phyloP scores from a whole-genome alignment of 2,329 filamentous ascomycete genomes.

The Neonectria punicea region DNA sequence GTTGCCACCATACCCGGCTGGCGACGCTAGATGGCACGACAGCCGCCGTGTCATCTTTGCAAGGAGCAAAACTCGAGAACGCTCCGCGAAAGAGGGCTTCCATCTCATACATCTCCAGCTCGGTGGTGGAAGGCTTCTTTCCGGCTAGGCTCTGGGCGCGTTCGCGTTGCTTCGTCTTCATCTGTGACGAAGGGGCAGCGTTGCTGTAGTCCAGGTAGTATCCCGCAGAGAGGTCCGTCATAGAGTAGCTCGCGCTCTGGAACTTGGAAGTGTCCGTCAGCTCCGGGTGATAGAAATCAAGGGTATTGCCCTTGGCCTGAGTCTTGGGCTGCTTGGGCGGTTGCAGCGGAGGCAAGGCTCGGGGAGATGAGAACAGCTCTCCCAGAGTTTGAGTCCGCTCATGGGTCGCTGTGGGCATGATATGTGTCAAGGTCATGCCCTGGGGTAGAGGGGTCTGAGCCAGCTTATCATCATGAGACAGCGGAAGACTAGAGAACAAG shows the following conservation, averaged over 20 bases:
- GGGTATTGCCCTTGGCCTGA: conserved; percentile 69
- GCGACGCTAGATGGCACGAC: conserved; percentile 75
- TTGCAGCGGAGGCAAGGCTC: conserved; percentile 72
- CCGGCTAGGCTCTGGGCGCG: conserved; percentile 74
- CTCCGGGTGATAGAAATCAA: conserved; percentile 66
- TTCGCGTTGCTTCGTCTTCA: conserved; percentile 74
- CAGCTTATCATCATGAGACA: conserved; percentile 45
- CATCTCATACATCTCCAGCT: conserved; percentile 72
- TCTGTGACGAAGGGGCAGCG: conserved; percentile 65
- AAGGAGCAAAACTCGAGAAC: conserved; percentile 84
- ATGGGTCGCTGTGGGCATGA: conserved; percentile 47
- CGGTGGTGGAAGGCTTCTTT: conserved; percentile 64
- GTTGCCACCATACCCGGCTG: conserved; percentile 81
- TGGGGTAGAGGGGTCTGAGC: conserved; percentile 71
- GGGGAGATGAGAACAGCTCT: conserved; percentile 77
- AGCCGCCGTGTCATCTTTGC: conserved; percentile 77
- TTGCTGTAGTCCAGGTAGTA: conserved; percentile 78
- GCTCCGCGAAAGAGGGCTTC: conserved; percentile 80
- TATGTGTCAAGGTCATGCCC: conserved; percentile 67
- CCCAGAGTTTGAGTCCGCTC: conserved; percentile 74
- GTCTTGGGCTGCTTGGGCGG: conserved; percentile 78
- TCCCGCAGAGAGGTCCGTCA: conserved; percentile 72
- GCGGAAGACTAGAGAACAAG: conserved; percentile 84
- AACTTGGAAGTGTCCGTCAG: conserved; percentile 65
- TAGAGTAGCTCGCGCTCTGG: conserved; percentile 70